Evolutionary conservation across 495 filamentous ascomycete genomes (phyloP).

Genomic region (Opeltia flavorubescens): DNA sequence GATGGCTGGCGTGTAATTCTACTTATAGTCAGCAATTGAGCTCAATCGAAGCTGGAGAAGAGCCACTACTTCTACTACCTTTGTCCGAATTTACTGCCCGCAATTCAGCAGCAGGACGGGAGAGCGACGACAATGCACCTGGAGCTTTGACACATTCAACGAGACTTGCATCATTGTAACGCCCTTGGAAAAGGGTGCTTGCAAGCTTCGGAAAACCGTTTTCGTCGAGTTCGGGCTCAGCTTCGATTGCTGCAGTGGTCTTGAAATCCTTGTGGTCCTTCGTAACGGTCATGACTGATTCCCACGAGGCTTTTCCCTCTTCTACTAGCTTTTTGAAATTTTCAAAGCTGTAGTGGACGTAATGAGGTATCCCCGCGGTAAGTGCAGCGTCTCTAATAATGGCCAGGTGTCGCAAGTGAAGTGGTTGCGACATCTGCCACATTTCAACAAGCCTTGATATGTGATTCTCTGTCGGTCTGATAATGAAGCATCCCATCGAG

Average conservation of each 20-base stretch:
- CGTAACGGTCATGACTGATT: conserved; percentile 38
- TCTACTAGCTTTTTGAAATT: conserved; percentile 46
- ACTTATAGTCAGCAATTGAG: too few relatives aligned
- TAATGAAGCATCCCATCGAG: conserved; percentile 40
- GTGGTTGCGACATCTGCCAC: conserved; percentile 48
- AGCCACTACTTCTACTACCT: too few relatives aligned
- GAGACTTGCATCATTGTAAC: conserved; percentile 25
- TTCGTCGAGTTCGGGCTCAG: conserved; percentile 30
- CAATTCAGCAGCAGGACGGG: too few relatives aligned
- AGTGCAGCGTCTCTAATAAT: conserved; percentile 47
- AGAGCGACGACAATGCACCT: too few relatives aligned
- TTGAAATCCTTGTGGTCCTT: conserved; percentile 23
- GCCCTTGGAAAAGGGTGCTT: conserved; percentile 5
- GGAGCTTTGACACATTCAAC: conserved; percentile 25
- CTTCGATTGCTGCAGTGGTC: conserved; percentile 23
- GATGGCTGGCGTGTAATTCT: too few relatives aligned
- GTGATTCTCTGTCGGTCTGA: conserved; percentile 41
- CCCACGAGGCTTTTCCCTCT: conserved; percentile 38
- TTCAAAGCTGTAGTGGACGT: conserved; percentile 40
- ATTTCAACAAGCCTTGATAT: conserved; percentile 41
- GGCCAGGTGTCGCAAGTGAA: conserved; percentile 46
- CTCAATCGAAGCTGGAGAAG: too few relatives aligned
- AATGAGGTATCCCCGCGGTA: conserved; percentile 36
- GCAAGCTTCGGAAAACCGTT: conserved; percentile 35
- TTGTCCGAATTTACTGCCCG: too few relatives aligned